Percentiles rank a stretch among this genome's conserved stretches.
Conservation (phyloP, 768 basidiomycete genomes). For the Boletellus ananas region DNA sequence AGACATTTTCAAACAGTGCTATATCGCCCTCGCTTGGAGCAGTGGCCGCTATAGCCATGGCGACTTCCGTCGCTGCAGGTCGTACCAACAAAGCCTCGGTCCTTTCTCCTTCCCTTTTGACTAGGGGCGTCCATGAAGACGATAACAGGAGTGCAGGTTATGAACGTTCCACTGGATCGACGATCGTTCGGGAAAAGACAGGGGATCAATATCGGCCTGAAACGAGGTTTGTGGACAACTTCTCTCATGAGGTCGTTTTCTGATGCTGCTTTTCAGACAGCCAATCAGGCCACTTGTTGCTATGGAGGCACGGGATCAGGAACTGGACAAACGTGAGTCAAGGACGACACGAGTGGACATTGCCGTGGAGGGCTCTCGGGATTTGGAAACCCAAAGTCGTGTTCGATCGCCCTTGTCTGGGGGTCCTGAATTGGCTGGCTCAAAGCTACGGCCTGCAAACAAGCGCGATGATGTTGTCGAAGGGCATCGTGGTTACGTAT, state of each 20-base stretch:
- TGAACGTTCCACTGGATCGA: not conserved
- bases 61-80: not conserved
- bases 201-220: not conserved
- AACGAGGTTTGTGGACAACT: slow-evolving; percentile 5
- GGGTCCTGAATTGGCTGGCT: not conserved
- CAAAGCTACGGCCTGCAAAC: not conserved
- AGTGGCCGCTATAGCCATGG: not conserved
- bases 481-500: not conserved
- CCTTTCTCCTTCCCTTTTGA: not conserved
- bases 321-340: not conserved
- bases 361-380: not conserved
- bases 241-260: not conserved
- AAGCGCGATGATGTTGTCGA: not conserved
- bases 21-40: not conserved
- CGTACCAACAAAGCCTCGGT: not conserved
- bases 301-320: not conserved
- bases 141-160: not conserved
- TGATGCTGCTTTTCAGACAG: slow-evolving; percentile 7
- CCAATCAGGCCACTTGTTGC: not conserved
- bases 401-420: not conserved
- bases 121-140: not conserved
- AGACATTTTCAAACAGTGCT: not conserved
- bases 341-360: not conserved
- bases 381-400: not conserved
- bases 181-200: not conserved